Base-by-base conservation (phyloP, 805 yeast genomes). In the Torulaspora franciscae region DNA sequence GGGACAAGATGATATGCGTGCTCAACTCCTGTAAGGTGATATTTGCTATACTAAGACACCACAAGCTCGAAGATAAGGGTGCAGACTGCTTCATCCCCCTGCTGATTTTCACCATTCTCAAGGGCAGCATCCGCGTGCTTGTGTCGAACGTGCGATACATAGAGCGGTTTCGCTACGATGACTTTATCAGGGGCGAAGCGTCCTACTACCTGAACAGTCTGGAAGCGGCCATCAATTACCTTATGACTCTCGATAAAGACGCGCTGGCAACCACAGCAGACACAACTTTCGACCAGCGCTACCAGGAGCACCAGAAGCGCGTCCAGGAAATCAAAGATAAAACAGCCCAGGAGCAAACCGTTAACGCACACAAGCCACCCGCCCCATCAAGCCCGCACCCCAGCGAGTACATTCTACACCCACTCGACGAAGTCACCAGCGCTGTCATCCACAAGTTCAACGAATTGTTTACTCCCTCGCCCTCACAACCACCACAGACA, bases 61-160 rank as follows among this genome's bases (percentile, higher is more conserved):
- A 73, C 11, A 66, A 75, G 40, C 73, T 80, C 43, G 84, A 80
- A 47, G 69, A 72, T 40, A 91, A 85, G 54, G 90, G 89, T 54
- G 99, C 99, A 0, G 99, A 93, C 66, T 79, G 85, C 30, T 93
- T 93, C 64, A 75, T 93, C n/a, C 99, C 99, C 0, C 62, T 91
- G 33, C 69, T 93, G 42, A 88, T 93, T 22, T 83, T 81, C 54
- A 84, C 91, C 8, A 76, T 90, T 1, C 63, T 91, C 37, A 81
- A 80, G 54, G 80, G 91, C 1, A 77, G 78, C 45, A 79, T 88
- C 1, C 68, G 68, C 32, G 67, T 79, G 52, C 65, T 93, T n/a
- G 74, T 79, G 11, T 85, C 96, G 7, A 91, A 91, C 59, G 66
- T 90, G 48, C 79, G 77, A 48, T 93, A 88, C 64, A 87, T 93